Evolutionary conservation across 371 early-diverging fungal genomes (phyloP), one percentile per base, ranked within the genome.

Genomic region (Dichotomocladium elegans): DNA sequence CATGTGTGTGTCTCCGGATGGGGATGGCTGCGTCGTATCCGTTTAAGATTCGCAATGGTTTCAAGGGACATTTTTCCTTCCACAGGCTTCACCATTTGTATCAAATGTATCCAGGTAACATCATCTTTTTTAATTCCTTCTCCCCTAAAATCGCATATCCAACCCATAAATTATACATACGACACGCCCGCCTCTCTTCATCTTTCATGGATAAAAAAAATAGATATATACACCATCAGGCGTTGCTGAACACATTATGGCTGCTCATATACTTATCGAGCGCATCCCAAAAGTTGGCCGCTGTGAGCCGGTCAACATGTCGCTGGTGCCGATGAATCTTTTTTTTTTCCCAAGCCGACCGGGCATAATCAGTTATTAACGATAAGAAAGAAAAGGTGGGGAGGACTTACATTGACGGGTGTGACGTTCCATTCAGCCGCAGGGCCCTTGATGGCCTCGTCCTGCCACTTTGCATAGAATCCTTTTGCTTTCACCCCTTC

Each of bases 391-490:
- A 19, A 29, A 45, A 9, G 11, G n/a, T 12, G 27, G 15, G 40
- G 14, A 41, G 37, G 29, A 21, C 66, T 68, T 70, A 86, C 88
- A 53, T 82, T 80, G n/a, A 94, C 44, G n/a, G 76, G 64, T 9
- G 71, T 59, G 2, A 94, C 87, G 31, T 86, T 87, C 95, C 95
- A 94, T 6, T 78, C 62, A 35, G 70, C 68, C 6, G 82, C 81
- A 4, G 75, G 60, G 9, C 81, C 80, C 30, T 73, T 73, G 3
- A 78, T 57, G 22, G 79, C 77, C 41, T 90, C 93, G 45, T 91
- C 91, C 12, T 66, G 64, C 82, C 83, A 93, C 55, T 90, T 90
- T 30, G 90, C 74, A 64, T 87, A 86, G 43, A 89, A 86, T 15
- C 95, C 95, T 47, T 86, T 77, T 31, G 86, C 86, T 86, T 41